phyloP scores from a whole-genome alignment of 129 eudicot species.

The Solidago caesia region DNA sequence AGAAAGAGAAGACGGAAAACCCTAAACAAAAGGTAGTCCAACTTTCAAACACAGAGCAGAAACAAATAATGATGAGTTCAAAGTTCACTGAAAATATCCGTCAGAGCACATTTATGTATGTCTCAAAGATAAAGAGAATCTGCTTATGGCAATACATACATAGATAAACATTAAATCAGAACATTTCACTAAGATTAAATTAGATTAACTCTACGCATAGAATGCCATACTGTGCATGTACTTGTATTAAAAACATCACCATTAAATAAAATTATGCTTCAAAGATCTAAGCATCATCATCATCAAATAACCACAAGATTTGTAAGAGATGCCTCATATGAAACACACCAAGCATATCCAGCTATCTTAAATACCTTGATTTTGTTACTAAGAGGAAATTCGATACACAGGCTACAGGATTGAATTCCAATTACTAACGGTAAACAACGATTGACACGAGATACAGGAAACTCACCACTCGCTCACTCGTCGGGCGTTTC shows the following conservation, averaged over 20 bases:
- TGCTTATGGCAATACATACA: not conserved
- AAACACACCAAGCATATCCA: not conserved
- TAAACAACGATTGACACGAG: too few relatives aligned
- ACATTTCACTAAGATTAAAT: too few relatives aligned
- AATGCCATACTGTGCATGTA: constrained; percentile 23
- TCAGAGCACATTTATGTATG: not conserved
- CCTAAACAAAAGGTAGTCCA: not conserved
- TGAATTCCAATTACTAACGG: too few relatives aligned
- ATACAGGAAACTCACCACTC: too few relatives aligned
- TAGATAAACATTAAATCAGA: not conserved
- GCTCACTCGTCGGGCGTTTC: too few relatives aligned
- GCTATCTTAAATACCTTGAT: not conserved
- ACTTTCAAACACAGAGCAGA: constrained; percentile 8
- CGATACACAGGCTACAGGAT: too few relatives aligned
- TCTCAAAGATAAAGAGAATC: not conserved
- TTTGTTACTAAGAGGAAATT: not conserved
- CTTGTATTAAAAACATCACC: constrained; percentile 5
- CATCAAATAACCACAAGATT: too few relatives aligned
- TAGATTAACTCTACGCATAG: not conserved
- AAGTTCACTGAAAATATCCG: not conserved
- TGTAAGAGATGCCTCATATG: too few relatives aligned
- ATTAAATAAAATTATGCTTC: not conserved
- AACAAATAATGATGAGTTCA: not conserved
- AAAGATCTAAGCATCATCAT: too few relatives aligned
- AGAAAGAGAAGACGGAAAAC: not conserved